These are phyloP conservation scores for Pachysandra terminalis DNA, from an alignment of 164 flowering plant species.

Conservation along the genomic window DNA sequence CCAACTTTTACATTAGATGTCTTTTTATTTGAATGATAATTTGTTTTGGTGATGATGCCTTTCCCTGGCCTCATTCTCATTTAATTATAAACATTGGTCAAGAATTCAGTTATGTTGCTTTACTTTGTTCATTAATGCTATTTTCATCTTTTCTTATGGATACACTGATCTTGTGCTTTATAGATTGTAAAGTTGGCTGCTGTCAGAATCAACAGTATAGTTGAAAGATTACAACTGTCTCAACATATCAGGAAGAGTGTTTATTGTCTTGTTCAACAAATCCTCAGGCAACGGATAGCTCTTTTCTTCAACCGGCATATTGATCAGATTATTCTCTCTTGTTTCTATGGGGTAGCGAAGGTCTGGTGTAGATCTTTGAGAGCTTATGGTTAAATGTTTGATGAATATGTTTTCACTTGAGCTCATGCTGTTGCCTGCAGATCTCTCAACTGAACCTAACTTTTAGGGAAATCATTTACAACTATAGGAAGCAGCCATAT, in stretches of 20 bases:
- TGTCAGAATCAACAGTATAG: slow-evolving; percentile 93
- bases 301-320: slow-evolving; percentile 89
- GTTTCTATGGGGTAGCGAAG: slow-evolving; percentile 95
- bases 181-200: slow-evolving; percentile 92
- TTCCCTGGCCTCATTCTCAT: background rate
- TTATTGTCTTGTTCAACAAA: slow-evolving; percentile 76
- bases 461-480: slow-evolving; percentile 77
- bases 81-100: background rate
- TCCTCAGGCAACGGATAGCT: slow-evolving; percentile 62
- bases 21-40: no score
- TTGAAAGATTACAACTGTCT: slow-evolving; percentile 80
- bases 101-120: background rate
- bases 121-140: background rate
- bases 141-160: background rate
- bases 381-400: background rate
- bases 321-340: slow-evolving; percentile 91
- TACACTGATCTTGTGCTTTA: slow-evolving; percentile 6
- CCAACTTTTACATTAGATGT: no score
- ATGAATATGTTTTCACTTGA: background rate
- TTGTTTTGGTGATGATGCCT: background rate
- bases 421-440: slow-evolving; percentile 42
- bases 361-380: slow-evolving; percentile 31
- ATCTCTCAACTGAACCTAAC: slow-evolving; percentile 75
- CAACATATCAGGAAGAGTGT: slow-evolving; percentile 77
- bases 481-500: slow-evolving; percentile 90